Base-by-base conservation (phyloP, 805 yeast genomes). In the Dipodascus geniculatus region DNA sequence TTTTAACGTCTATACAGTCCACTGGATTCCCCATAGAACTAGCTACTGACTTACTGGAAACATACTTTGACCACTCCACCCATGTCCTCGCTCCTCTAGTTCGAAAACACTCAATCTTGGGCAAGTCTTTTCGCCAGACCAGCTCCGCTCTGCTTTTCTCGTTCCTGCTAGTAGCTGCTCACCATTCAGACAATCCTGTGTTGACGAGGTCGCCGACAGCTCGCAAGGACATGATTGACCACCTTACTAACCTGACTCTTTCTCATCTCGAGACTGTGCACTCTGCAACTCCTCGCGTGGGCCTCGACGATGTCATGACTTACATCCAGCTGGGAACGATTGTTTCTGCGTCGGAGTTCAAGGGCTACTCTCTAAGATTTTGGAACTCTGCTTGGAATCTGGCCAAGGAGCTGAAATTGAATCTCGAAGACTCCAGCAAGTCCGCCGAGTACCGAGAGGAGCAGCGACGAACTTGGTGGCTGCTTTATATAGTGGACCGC, bases 391-490 rank as follows among this genome's bases (percentile, higher is more conserved):
- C 68, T 1, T 61, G 65, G 60, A 61, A 61, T 3, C 54, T 64
- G 35, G 68, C 68, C 6, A 57, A 64, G 16, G 68, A 65, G 51
- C 54, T 65, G 53, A 64, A 65, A 42, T 56, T 65, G 9, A 65
- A 65, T 55, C 55, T 54, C 11, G 68, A 65, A 49, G 50, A 51
- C 38, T 56, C 61, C 22, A 55, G 48, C 1, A 23, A 48, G 54
- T 56, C 56, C 6, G 56, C 54, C 61, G 73, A 69, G 50, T 24
- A 54, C 1, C 61, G 66, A 24, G 76, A 72, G 52, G 76, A 72
- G 53, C 61, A 66, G 51, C 60, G 74, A 22, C 62, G 76, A 22
- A 63, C 66, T 1, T 72, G 74, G 74, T 71, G 75, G 74, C 64
- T 68, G 6, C 57, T 72, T 2, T 72, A 70, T 53, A 57, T 69